These are phyloP conservation scores for Manihot esculenta DNA, from an alignment of 441 rosid species.

Conservation along the genomic window DNA sequence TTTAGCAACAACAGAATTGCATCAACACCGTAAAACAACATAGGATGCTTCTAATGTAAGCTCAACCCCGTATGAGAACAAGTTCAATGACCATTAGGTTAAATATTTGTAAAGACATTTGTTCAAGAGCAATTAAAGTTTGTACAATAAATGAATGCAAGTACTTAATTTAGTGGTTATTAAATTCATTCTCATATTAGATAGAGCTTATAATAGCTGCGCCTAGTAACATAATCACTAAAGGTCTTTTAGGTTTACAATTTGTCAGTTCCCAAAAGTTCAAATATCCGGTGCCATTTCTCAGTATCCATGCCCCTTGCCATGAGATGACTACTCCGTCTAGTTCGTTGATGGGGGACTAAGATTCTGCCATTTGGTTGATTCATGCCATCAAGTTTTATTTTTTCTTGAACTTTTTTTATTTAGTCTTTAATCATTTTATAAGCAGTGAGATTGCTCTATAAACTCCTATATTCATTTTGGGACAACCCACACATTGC, in stretches of 20 bases:
- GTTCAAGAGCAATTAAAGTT: no score
- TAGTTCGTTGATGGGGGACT: neutral
- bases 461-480: constrained; percentile 15
- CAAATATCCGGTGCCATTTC: neutral
- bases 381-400: neutral
- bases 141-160: no score
- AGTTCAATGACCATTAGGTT: no score
- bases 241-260: neutral
- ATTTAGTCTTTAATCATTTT: neutral
- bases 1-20: neutral
- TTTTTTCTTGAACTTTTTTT: neutral
- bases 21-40: neutral
- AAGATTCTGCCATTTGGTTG: constrained; percentile 4
- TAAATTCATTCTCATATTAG: no score
- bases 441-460: neutral
- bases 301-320: neutral
- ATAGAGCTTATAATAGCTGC: no score
- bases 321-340: constrained; percentile 5
- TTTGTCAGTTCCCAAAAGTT: no score
- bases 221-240: neutral
- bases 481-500: constrained; percentile 28
- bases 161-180: no score
- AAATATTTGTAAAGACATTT: no score
- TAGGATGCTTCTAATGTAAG: no score
- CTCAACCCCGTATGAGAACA: no score